phyloP scores from a whole-genome alignment of 108 stramenopile species.

The Pseudonitzschia pungens region DNA sequence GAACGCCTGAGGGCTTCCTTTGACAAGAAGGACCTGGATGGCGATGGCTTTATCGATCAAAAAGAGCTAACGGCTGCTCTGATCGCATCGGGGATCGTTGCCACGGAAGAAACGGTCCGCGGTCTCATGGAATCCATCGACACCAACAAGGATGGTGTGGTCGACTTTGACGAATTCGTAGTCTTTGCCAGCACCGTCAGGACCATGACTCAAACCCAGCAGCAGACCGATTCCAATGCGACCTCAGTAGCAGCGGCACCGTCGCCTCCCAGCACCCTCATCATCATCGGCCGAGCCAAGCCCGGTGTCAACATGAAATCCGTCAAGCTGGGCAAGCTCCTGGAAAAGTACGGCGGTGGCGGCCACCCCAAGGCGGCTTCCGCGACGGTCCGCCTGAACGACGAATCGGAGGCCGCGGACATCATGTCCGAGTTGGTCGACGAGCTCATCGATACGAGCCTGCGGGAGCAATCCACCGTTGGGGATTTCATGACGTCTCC shows the following conservation, averaged over 20 bases:
- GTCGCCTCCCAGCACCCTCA: constrained; percentile 62
- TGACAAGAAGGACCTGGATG: constrained; percentile 70
- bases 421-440: constrained; percentile 70
- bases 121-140: constrained; percentile 62
- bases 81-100: constrained; percentile 52
- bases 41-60: constrained; percentile 67
- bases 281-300: constrained; percentile 84
- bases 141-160: constrained; percentile 66
- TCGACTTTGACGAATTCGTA: constrained; percentile 82
- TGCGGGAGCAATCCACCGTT: constrained; percentile 66
- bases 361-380: constrained; percentile 90
- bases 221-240: not conserved
- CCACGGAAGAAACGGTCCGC: constrained; percentile 44
- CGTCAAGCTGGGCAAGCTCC: constrained; percentile 78
- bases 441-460: constrained; percentile 62
- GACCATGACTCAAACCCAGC: constrained; percentile 7
- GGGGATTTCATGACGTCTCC: constrained; percentile 88
- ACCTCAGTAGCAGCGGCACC: constrained; percentile 18
- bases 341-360: constrained; percentile 76
- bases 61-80: constrained; percentile 64
- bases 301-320: constrained; percentile 77
- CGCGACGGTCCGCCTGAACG: constrained; percentile 69
- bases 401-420: constrained; percentile 66
- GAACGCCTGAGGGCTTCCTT: constrained; percentile 70
- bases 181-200: constrained; percentile 55